Evolutionary conservation across 2,329 filamentous ascomycete genomes (phyloP), one percentile per base, ranked within the genome.

Genomic region (Intubia oerlemansii): DNA sequence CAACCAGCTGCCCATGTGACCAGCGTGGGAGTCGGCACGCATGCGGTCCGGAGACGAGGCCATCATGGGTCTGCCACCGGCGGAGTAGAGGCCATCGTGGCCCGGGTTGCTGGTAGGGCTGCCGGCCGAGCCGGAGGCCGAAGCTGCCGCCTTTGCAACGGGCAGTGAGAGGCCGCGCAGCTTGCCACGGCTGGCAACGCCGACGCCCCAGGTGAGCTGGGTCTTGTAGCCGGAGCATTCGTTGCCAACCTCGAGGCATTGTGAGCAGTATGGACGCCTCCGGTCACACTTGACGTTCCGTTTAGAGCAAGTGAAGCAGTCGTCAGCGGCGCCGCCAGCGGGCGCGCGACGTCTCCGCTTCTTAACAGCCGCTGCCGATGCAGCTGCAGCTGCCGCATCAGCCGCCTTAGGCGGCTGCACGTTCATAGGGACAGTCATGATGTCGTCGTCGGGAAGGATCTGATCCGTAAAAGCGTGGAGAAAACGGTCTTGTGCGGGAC

Each of bases 171-270:
- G 60, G 22, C 85, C 85, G 36, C 85, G 70, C 37, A 95, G 69
- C 58, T 95, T 95, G 46, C 85, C 85, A 44, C 85, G 73, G 52
- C 84, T 93, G 32, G 85, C 85, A 34, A 95, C 85, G 29, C 85
- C 85, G 27, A 93, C 80, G 24, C 82, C 82, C 85, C 85, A 95
- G 26, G 85, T 95, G 51, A 95, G 62, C 41, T 85, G 84, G 11
- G 85, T 95, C 56, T 90, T 90, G 60, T 95, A 95, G 34, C 85
- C 85, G 17, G 80, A 82, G 55, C 85, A 95, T 46, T 91, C 82
- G 48, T 81, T 82, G 38, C 82, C 84, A 38, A 81, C 64, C 41
- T 92, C 80, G 37, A 95, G 66, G 50, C 85, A 98, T 52, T 82
- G 84, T 25, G 82, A 82, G 55, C 88, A 95, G 53, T 93, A 95